These are phyloP conservation scores for Ramularia endophylla DNA, from an alignment of 2,329 filamentous ascomycete genomes.

Conservation along the genomic window DNA sequence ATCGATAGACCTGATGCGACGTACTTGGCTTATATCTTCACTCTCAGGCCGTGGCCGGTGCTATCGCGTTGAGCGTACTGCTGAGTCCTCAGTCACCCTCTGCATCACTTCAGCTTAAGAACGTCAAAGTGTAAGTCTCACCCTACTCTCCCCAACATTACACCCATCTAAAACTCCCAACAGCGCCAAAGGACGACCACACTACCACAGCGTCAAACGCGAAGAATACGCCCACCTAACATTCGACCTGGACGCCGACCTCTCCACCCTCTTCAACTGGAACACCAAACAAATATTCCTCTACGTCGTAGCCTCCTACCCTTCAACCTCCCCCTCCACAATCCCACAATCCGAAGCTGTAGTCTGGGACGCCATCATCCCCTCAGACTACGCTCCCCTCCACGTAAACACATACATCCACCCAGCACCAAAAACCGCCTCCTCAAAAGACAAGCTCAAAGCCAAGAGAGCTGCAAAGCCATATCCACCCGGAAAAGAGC, in stretches of 20 bases:
- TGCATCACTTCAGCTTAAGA: conserved; percentile 60
- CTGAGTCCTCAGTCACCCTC: conserved; percentile 62
- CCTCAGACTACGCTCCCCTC: conserved; percentile 56
- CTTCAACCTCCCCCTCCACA: conserved; percentile 32
- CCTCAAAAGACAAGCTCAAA: conserved; percentile 12
- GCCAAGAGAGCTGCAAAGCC: conserved; percentile 18
- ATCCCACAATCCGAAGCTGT: conserved; percentile 58
- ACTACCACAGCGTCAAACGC: conserved; percentile 88
- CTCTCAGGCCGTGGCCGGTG: conserved; percentile 55
- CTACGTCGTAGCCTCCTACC: conserved; percentile 79
- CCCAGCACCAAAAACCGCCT: conserved; percentile 36
- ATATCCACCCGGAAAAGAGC: conserved; percentile 32
- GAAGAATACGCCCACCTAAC: conserved; percentile 94
- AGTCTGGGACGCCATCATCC: conserved; percentile 96
- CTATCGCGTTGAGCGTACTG: conserved; percentile 78
- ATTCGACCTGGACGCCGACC: conserved; percentile 88
- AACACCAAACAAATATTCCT: conserved; percentile 99
- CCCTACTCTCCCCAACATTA: not conserved
- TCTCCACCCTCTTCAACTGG: conserved; percentile 93
- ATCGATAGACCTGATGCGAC: too few species aligned
- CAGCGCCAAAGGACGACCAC: conserved; percentile 83
- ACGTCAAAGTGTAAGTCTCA: conserved; percentile 72
- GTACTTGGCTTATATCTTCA: too few species aligned
- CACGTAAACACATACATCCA: conserved; percentile 48
- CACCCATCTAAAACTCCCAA: conserved; percentile 31